Conservation (phyloP, 345 rosid species). For the Gossypium herbaceum region DNA sequence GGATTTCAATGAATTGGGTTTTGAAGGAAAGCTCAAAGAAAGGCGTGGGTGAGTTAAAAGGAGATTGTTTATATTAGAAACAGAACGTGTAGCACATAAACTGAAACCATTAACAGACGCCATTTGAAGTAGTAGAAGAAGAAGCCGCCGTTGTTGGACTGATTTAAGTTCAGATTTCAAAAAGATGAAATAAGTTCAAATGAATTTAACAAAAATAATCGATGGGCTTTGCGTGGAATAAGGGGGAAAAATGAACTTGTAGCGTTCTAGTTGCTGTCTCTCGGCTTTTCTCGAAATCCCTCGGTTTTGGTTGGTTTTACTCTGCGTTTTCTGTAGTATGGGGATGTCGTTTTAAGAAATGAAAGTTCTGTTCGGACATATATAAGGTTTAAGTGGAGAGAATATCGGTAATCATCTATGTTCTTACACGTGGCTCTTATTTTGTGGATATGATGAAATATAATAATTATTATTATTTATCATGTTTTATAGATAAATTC, state of each 20-base stretch:
- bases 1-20: not conserved
- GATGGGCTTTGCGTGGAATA: conserved; percentile 22
- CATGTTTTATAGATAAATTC: too few species aligned
- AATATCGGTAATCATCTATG: not conserved
- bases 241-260: too few species aligned
- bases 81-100: conserved; percentile 14
- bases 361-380: not conserved
- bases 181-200: not conserved
- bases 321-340: not conserved
- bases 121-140: conserved; percentile 40
- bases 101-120: conserved; percentile 37
- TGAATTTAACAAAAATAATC: not conserved
- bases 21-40: conserved; percentile 34
- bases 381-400: not conserved
- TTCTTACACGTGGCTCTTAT: conserved; percentile 1
- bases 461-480: not conserved
- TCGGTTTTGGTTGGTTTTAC: not conserved
- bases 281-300: too few species aligned
- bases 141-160: conserved; percentile 31
- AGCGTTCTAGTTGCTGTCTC: too few species aligned
- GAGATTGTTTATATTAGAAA: conserved; percentile 17
- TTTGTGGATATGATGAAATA: not conserved
- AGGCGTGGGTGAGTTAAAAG: conserved; percentile 33
- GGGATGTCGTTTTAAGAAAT: not conserved
- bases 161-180: not conserved